A percentile compares a stretch with the other conserved stretches of the same genome.
Conservation (phyloP, 1,139 yeast genomes). For the Diutina scorzettiae region DNA sequence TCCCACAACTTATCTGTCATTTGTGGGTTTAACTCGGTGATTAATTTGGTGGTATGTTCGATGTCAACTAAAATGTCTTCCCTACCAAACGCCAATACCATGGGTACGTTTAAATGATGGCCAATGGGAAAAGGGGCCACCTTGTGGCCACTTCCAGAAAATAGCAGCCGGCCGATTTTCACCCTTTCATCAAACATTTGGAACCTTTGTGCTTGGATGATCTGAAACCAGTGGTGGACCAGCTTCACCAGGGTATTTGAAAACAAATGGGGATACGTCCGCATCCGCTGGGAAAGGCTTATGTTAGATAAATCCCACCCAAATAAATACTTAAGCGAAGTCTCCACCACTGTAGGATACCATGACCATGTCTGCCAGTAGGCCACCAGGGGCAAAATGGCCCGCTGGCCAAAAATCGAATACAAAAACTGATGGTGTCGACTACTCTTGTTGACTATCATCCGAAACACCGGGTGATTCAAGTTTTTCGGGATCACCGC, state of each 20-base stretch:
- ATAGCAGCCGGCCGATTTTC: slow-evolving; percentile 10
- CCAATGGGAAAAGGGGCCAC: slow-evolving; percentile 43
- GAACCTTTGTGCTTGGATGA: slow-evolving; percentile 27
- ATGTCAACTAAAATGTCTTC: slow-evolving; percentile 30
- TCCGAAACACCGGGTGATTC: slow-evolving; percentile 26
- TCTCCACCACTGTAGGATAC: slow-evolving; percentile 30
- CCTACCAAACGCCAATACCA: slow-evolving; percentile 30
- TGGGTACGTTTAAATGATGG: slow-evolving; percentile 30
- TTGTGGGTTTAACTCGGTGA: slow-evolving; percentile 11
- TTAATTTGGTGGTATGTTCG: slow-evolving; percentile 14
- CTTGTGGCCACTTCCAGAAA: slow-evolving; percentile 19
- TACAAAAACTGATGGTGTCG: slow-evolving; percentile 21
- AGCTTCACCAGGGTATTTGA: slow-evolving; percentile 35
- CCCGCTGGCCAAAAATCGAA: slow-evolving; percentile 29
- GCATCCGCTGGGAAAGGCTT: slow-evolving; percentile 20
- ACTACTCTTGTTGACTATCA: slow-evolving; percentile 14
- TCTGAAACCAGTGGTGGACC: slow-evolving; percentile 38
- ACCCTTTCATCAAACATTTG: slow-evolving; percentile 38
- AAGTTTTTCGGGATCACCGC: slow-evolving; percentile 33
- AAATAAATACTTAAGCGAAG: slow-evolving; percentile 20
- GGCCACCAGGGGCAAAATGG: slow-evolving; percentile 32
- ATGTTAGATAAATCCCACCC: slow-evolving; percentile 32
- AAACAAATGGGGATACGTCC: slow-evolving; percentile 38
- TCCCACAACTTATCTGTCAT: slow-evolving; percentile 15
- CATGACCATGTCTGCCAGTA: slow-evolving; percentile 29